Percentiles rank a stretch among this genome's conserved stretches.
phyloP scores from a whole-genome alignment of 2,329 filamentous ascomycete genomes.

The Aspergillus fischeri region DNA sequence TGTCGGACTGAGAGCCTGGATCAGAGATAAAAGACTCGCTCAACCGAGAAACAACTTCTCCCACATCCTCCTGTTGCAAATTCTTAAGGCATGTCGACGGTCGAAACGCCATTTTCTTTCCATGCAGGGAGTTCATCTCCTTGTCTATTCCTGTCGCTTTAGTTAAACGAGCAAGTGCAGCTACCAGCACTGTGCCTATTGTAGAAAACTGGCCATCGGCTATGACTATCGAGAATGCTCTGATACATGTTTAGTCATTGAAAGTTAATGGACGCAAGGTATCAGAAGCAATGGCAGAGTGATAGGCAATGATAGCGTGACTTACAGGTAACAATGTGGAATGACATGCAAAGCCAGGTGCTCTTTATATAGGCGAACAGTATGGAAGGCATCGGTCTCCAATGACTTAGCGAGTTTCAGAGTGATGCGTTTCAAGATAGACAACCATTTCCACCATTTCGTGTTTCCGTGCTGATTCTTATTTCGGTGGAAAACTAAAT shows the following conservation, averaged over 20 bases:
- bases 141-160: conserved; percentile 38
- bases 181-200: conserved; percentile 66
- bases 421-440: conserved; percentile 65
- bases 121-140: conserved; percentile 11
- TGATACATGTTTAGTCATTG: conserved; percentile 15
- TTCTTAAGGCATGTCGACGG: background rate
- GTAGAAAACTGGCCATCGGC: conserved; percentile 70
- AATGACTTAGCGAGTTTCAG: conserved; percentile 50
- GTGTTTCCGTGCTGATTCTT: conserved; percentile 82
- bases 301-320: conserved; percentile 2
- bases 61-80: conserved; percentile 19
- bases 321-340: conserved; percentile 42
- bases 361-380: conserved; percentile 24
- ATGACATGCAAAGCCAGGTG: conserved; percentile 33
- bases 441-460: conserved; percentile 76
- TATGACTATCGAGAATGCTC: conserved; percentile 62
- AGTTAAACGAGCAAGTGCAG: conserved; percentile 57
- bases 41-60: conserved; percentile 21
- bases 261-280: background rate
- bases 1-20: background rate
- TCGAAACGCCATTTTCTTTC: background rate
- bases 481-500: conserved; percentile 76
- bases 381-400: conserved; percentile 23
- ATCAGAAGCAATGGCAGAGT: background rate
- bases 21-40: background rate